These are phyloP conservation scores for Annulohypoxylon moriforme DNA, from an alignment of 495 filamentous ascomycete species.

Conservation along the genomic window DNA sequence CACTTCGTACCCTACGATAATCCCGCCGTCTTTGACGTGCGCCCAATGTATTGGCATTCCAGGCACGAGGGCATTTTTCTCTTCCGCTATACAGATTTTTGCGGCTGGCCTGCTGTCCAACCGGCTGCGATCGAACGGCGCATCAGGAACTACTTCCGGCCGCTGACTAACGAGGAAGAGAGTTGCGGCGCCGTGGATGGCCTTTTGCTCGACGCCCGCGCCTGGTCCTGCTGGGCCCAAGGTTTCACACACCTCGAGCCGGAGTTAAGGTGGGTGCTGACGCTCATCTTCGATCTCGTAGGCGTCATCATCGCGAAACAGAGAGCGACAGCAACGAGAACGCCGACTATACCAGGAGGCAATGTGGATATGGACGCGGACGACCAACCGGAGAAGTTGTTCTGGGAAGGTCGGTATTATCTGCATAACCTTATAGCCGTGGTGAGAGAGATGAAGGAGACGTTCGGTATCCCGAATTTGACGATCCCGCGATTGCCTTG, in stretches of 20 bases:
- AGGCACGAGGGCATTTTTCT: slow-evolving; percentile 21
- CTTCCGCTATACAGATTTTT: slow-evolving; percentile 41
- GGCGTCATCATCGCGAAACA: slow-evolving; percentile 30
- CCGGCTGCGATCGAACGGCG: slow-evolving; percentile 12
- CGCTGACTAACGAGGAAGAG: slow-evolving; percentile 3
- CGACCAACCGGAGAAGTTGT: neutral
- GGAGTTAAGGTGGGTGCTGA: slow-evolving; percentile 40
- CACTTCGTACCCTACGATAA: slow-evolving; percentile 39
- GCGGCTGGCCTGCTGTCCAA: slow-evolving; percentile 37
- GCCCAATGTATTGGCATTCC: slow-evolving; percentile 23
- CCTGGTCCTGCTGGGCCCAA: slow-evolving; percentile 40
- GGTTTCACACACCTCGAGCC: slow-evolving; percentile 32
- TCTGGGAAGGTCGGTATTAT: slow-evolving; percentile 37
- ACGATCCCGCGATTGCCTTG: slow-evolving; percentile 12
- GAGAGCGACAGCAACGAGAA: neutral
- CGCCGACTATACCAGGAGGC: neutral
- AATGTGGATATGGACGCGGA: neutral
- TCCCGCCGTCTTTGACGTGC: slow-evolving; percentile 41
- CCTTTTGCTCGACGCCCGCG: slow-evolving; percentile 26
- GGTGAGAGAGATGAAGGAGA: slow-evolving; percentile 26
- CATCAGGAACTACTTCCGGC: slow-evolving; percentile 28
- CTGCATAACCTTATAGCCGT: slow-evolving; percentile 27
- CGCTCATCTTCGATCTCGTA: slow-evolving; percentile 35
- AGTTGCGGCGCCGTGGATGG: slow-evolving; percentile 2
- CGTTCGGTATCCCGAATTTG: slow-evolving; percentile 29